Percentiles rank a stretch among this genome's conserved stretches.
Conservation (phyloP, 2,329 filamentous ascomycete species). For the Pezicula radicicola region DNA sequence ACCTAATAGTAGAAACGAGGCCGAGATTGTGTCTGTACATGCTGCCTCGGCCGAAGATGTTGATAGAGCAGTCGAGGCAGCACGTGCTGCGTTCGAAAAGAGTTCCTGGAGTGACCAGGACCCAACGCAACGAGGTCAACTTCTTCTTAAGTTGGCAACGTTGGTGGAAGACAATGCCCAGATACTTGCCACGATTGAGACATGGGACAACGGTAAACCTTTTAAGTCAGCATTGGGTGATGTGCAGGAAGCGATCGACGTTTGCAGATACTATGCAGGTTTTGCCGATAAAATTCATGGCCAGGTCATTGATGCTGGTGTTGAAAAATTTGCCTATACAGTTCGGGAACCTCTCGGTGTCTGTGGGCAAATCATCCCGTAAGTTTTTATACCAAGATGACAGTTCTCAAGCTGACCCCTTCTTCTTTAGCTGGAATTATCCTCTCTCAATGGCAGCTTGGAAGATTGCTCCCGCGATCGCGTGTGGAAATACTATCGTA, state of each 20-base stretch:
- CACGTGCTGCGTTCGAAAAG: constrained; percentile 19
- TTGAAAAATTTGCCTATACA: constrained; percentile 1
- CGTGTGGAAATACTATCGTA: constrained; percentile 55
- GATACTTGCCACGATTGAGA: constrained; percentile 21
- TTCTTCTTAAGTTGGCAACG: constrained; percentile 24
- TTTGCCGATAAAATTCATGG: constrained; percentile 10
- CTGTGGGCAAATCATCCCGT: constrained; percentile 66
- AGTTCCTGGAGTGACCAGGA: constrained; percentile 19
- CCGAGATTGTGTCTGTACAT: constrained; percentile 53
- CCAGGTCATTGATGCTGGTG: not conserved
- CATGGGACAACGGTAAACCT: constrained; percentile 13
- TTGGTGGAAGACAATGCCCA: constrained; percentile 25
- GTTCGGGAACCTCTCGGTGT: constrained; percentile 36
- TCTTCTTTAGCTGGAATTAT: constrained; percentile 58
- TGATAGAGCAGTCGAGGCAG: constrained; percentile 12
- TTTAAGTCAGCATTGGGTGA: not conserved
- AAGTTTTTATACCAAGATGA: too few species aligned
- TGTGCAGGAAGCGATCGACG: not conserved
- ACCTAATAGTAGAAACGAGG: constrained; percentile 40
- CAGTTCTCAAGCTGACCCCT: too few species aligned
- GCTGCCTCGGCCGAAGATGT: constrained; percentile 11
- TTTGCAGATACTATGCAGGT: constrained; percentile 7
- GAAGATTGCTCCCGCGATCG: constrained; percentile 68
- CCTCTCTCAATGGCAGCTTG: constrained; percentile 70
- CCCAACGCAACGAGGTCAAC: constrained; percentile 16